Evolutionary conservation across 768 basidiomycete genomes (phyloP), one percentile per base, ranked within the genome.

Genomic region (Paxillus involutus): DNA sequence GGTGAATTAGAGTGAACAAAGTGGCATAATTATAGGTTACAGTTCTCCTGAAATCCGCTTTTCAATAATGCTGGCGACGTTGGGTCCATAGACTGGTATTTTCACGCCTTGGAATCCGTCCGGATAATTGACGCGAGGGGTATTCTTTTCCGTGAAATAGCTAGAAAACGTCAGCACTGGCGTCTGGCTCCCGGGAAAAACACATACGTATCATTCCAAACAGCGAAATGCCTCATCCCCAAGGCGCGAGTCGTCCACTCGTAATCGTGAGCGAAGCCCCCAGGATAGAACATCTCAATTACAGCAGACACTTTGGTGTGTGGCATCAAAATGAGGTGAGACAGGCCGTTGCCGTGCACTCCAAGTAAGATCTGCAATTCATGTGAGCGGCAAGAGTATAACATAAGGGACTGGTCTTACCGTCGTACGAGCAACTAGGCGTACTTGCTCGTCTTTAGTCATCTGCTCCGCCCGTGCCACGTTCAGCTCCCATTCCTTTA

Each of bases 311-410:
- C 69, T 0, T 81, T 82, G 4, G 85, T 88, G 1, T 80, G 80
- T 19, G 87, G 83, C 90, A 94, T 92, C 75, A 88, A 84, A 41
- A 94, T 79, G n/a, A 94, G 77, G 62, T 92, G 90, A 9, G 90
- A 88, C 0, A 94, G 77, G 7, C 91, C 90, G 60, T 91, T 92
- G 6, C 90, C 89, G 56, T 89, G 88, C 1, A 89, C 81, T 30
- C 88, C 88, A 9, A 90, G 71, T 61, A 90, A 67, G 53, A 89
- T 77, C 87, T 89, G 45, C 24, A 3, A 53, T 19, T 54, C 4
- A 7, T n/a, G 46, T 57, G 52, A 51, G 47, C 40, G 24, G 43
- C 33, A 14, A 51, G 32, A 29, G 17, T 26, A 17, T 0, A 24
- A 35, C 30, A 41, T 19, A 49, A 41, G 21, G 37, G 41, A 14